These are phyloP conservation scores for Aspergillus sp. DNA, from an alignment of 2,329 filamentous ascomycete genomes.

Conservation along the genomic window DNA sequence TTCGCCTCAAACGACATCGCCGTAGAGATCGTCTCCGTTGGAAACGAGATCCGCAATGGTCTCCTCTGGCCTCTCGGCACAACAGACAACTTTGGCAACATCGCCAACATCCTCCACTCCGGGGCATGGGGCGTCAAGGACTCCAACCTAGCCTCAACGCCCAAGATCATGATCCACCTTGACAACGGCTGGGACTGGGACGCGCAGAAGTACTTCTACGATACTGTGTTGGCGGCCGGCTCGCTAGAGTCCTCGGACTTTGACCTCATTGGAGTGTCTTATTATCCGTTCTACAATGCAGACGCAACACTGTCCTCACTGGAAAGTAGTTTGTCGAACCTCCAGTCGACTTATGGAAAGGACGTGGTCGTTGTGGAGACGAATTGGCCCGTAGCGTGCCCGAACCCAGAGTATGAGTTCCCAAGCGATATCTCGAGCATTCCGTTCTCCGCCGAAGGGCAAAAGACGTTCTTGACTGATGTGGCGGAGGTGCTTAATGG, in stretches of 20 bases:
- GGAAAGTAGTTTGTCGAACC: constrained; percentile 55
- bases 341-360: constrained; percentile 64
- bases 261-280: constrained; percentile 71
- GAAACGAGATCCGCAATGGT: constrained; percentile 70
- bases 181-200: constrained; percentile 74
- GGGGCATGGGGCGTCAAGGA: constrained; percentile 66
- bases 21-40: constrained; percentile 66
- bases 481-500: constrained; percentile 60
- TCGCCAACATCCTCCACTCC: constrained; percentile 64
- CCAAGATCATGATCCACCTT: constrained; percentile 72
- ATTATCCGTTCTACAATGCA: constrained; percentile 69
- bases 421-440: constrained; percentile 61
- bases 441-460: constrained; percentile 63
- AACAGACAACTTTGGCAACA: constrained; percentile 57
- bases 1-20: constrained; percentile 58
- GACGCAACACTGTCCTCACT: constrained; percentile 60
- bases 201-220: constrained; percentile 67
- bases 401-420: constrained; percentile 58
- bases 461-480: constrained; percentile 60
- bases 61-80: constrained; percentile 66
- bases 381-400: constrained; percentile 67
- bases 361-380: constrained; percentile 69
- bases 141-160: constrained; percentile 55
- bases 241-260: constrained; percentile 57
- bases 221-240: constrained; percentile 54